A percentile compares a stretch with the other conserved stretches of the same genome.
These are phyloP conservation scores for Hypoxylon sp. DNA, from an alignment of 2,329 filamentous ascomycete genomes.

Conservation along the genomic window DNA sequence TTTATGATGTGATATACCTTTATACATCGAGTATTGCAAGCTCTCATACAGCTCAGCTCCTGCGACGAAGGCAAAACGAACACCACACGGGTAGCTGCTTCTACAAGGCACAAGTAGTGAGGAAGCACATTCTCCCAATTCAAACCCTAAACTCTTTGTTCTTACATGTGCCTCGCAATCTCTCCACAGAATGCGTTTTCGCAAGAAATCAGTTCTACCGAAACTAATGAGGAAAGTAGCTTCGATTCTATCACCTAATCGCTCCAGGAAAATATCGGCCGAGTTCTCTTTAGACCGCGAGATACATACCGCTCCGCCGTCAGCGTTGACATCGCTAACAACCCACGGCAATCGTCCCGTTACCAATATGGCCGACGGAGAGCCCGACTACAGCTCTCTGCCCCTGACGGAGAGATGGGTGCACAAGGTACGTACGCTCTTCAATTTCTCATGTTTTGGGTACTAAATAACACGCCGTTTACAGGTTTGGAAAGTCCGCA, in stretches of 20 bases:
- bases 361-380: conserved; percentile 80
- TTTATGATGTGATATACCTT: background rate
- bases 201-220: conserved; percentile 37
- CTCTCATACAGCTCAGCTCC: background rate
- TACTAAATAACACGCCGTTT: conserved; percentile 25
- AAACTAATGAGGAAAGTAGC: conserved; percentile 51
- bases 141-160: conserved; percentile 17
- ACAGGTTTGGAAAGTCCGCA: conserved; percentile 95
- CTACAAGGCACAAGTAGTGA: conserved; percentile 8
- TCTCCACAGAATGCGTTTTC: conserved; percentile 44
- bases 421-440: conserved; percentile 76
- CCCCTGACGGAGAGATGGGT: conserved; percentile 84
- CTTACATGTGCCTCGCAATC: conserved; percentile 22
- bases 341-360: conserved; percentile 18
- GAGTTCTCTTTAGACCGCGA: conserved; percentile 14
- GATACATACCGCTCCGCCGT: conserved; percentile 16
- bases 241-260: conserved; percentile 42
- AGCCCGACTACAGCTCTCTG: conserved; percentile 86
- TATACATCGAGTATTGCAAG: conserved; percentile 3
- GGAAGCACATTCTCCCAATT: conserved; percentile 6
- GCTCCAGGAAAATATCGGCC: conserved; percentile 32
- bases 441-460: background rate
- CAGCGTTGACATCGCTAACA: conserved; percentile 6
- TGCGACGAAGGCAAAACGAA: background rate
- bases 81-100: conserved; percentile 1